Evolutionary conservation across 2,329 filamentous ascomycete species (phyloP), one percentile per base, ranked within the genome.

Genomic region (Colletotrichum agaves): DNA sequence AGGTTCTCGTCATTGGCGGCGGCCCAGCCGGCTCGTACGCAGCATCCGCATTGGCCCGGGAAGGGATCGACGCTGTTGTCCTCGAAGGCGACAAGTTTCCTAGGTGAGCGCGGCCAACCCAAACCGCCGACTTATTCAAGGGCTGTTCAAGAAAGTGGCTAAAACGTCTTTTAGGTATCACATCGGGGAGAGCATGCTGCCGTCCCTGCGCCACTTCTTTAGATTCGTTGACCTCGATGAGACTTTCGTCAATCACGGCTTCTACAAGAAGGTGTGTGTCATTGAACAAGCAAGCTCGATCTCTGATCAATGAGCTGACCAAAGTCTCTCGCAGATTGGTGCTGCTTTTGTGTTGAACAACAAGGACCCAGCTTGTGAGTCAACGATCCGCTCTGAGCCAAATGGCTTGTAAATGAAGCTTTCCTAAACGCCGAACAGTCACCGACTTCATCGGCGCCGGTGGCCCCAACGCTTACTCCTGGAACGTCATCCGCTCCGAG

Each of bases 401-500:
- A 2, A 7, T 7, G 27, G 27, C 27, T 7, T 27, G 27, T 7
- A 27, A 27, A 27, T 2, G 27, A 27, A 27, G 27, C 27, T 27
- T 27, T 27, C 8, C 27, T 27, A 27, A 27, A 7, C 27, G 27
- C 27, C 27, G 5, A 27, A n/a, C 2, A 41, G 39, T n/a, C 5
- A 41, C 39, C 39, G 79, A 84, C 69, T 84, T 84, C 69, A 23
- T 81, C 7, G 77, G 73, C 2, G 78, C 77, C 6, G 73, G 74
- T n/a, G 82, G 81, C 3, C 77, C 78, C 0, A 65, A 78, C 11
- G 75, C 71, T 10, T 78, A 81, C 58, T 73, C 81, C 4, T 84
- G 81, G 81, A 84, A 84, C 61, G 75, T 84, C 2, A 70, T 84
- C 8, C 81, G 83, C 6, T 83, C 82, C 19, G 82, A 85, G 69